Conservation (phyloP, 192 early-diverging fungal genomes). For the Chytriomyces hyalinus region DNA sequence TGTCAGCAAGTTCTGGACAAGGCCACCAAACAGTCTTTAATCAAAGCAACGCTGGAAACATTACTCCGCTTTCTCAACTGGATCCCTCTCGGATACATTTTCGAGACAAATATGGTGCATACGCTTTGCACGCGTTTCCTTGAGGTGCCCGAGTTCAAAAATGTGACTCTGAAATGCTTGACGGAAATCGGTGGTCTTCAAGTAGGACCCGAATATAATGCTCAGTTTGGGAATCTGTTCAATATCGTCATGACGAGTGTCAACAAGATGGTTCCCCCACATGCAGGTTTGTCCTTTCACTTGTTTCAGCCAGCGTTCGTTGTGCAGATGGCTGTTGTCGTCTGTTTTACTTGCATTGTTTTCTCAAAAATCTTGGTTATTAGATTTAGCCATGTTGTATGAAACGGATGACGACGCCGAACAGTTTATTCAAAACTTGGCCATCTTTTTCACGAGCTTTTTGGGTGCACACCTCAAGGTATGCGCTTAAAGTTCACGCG, state of each 20-base stretch:
- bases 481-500: slow-evolving; percentile 12
- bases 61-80: slow-evolving; percentile 96
- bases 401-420: slow-evolving; percentile 90
- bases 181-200: slow-evolving; percentile 95
- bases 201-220: slow-evolving; percentile 78
- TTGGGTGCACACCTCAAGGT: slow-evolving; percentile 84
- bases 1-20: slow-evolving; percentile 93
- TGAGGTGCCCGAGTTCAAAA: slow-evolving; percentile 83
- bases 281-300: slow-evolving; percentile 59
- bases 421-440: slow-evolving; percentile 96
- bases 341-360: not conserved
- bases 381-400: slow-evolving; percentile 82
- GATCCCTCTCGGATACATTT: slow-evolving; percentile 98
- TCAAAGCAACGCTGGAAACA: slow-evolving; percentile 91
- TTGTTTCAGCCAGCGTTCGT: not conserved
- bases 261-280: slow-evolving; percentile 70
- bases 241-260: slow-evolving; percentile 76
- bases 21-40: slow-evolving; percentile 86
- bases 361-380: not conserved
- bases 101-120: slow-evolving; percentile 91
- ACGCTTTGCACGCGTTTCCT: slow-evolving; percentile 86
- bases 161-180: slow-evolving; percentile 93
- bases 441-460: slow-evolving; percentile 89
- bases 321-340: not conserved
- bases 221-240: slow-evolving; percentile 88